Evolutionary conservation across 345 rosid genomes (phyloP), one percentile per base, ranked within the genome.

Genomic region (Hibiscus trionum): DNA sequence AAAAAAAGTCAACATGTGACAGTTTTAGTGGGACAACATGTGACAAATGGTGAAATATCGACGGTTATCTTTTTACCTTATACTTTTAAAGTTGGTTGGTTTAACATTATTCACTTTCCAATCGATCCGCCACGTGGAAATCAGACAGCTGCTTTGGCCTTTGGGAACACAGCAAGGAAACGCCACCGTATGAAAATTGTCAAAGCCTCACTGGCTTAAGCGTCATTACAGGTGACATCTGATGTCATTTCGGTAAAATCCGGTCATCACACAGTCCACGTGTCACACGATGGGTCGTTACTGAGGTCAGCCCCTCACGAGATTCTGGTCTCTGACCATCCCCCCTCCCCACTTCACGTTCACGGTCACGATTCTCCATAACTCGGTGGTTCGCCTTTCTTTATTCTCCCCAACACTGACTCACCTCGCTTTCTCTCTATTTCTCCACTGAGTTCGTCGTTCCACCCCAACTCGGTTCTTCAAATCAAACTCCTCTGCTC

Each of bases 361-460:
- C 63, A 52, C 52, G 70, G 26, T 62, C 76, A 63, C 70, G 55
- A 63, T 58, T 73, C 69, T 73, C 76, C 76, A 11, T 64, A 64
- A 72, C 16, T 39, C 44, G 44, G 42, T 6, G 42, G 42, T 37
- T 7, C 5, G 1, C 42, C 42, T 37, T 7, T 37, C 42, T 37
- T 37, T 37, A 37, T 37, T 37, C 42, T 37, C 42, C 37, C 37
- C 37, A 37, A 16, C 50, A 37, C 31, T 24, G 26, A 12, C 70
- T 74, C 31, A 19, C 37, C 57, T 16, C 69, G 1, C 69, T 68
- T 52, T 61, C 75, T 16, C n/a, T 50, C 4, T 50, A 4, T 50
- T 16, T 50, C 55, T 50, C 56, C 56, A 16, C 56, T 50, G 56
- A 50, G 56, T 50, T 16, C 56, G 19, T 50, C 5, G 19, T 50